Percentiles rank a stretch among this genome's conserved stretches.
phyloP scores from a whole-genome alignment of 768 basidiomycete species.

The Fibroporia radiculosa region DNA sequence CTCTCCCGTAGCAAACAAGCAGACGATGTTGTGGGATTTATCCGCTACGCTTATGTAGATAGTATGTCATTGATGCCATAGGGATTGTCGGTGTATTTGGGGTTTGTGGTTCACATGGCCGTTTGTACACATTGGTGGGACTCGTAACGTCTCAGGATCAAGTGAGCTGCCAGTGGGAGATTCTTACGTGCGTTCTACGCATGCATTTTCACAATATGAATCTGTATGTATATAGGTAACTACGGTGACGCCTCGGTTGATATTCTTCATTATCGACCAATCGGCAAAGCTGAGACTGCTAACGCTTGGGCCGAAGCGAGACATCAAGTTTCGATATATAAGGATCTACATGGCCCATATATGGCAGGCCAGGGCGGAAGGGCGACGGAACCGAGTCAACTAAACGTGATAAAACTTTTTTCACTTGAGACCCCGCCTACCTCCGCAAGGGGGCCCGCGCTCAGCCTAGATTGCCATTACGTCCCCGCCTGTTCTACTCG shows the following conservation, averaged over 20 bases:
- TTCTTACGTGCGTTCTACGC: no score
- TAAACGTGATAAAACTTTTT: conserved; percentile 21
- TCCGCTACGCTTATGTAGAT: conserved; percentile 47
- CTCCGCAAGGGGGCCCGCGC: neutral
- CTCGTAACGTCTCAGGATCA: neutral
- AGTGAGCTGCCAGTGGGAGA: no score
- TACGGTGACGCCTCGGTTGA: no score
- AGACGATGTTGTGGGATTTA: conserved; percentile 32
- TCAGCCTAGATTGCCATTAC: neutral
- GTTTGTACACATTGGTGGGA: neutral
- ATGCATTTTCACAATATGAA: no score
- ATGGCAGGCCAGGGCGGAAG: conserved; percentile 2
- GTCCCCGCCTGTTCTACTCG: neutral
- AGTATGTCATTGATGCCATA: conserved; percentile 45
- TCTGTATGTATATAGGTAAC: no score
- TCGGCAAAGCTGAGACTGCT: no score
- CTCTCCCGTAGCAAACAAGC: conserved; percentile 9
- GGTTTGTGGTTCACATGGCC: neutral
- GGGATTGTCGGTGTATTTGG: neutral
- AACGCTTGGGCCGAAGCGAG: no score
- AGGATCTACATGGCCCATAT: neutral
- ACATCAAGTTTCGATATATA: conserved; percentile 5
- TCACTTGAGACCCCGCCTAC: neutral
- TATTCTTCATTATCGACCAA: no score
- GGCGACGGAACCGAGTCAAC: conserved; percentile 18